Evolutionary conservation across 441 rosid species (phyloP).

Genomic region (Croton setiger): DNA sequence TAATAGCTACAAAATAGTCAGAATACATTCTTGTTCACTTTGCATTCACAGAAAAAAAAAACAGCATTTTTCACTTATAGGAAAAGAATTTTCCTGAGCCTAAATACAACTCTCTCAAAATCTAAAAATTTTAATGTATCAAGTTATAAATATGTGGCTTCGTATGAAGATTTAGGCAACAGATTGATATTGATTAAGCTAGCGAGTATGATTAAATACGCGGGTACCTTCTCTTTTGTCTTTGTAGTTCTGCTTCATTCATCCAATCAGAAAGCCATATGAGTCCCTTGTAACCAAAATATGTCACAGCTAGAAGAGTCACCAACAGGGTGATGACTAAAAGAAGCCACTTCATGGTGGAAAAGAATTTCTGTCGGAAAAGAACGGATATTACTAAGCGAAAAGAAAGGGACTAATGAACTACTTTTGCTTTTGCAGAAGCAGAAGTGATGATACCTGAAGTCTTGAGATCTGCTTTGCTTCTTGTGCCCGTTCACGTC

Average conservation of each 20-base stretch:
- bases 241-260: constrained; percentile 69
- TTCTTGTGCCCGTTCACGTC: constrained; percentile 54
- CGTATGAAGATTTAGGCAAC: not conserved
- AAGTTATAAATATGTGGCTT: not conserved
- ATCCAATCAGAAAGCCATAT: constrained; percentile 78
- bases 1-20: not conserved
- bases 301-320: constrained; percentile 35
- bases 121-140: constrained; percentile 2
- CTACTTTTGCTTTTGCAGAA: not conserved
- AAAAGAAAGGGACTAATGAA: not conserved
- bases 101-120: not conserved
- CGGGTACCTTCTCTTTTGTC: constrained; percentile 46
- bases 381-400: constrained; percentile 2
- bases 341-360: constrained; percentile 42
- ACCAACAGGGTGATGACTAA: constrained; percentile 31
- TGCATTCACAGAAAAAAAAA: too few relatives aligned
- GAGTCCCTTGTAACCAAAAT: constrained; percentile 75
- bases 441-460: constrained; percentile 38
- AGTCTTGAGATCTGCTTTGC: constrained; percentile 43
- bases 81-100: not conserved
- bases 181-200: constrained; percentile 24
- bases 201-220: constrained; percentile 37
- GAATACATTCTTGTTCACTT: not conserved
- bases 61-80: too few relatives aligned
- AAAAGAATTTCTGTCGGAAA: constrained; percentile 51